A percentile compares a stretch with the other conserved stretches of the same genome.
Conservation (phyloP, 768 basidiomycete genomes). For the Pleurotus platypus region DNA sequence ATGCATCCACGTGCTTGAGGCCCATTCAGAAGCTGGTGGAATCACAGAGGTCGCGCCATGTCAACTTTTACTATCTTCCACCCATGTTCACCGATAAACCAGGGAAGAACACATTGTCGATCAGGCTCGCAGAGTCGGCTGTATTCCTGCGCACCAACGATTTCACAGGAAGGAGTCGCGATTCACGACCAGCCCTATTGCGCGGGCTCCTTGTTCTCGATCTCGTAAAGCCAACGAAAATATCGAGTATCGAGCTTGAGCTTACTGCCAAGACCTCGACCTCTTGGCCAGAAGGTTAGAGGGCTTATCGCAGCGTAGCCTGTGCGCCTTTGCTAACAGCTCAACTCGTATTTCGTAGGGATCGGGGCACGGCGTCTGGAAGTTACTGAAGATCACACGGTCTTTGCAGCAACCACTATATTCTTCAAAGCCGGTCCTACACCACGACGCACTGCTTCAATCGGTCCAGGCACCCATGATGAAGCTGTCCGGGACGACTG, state of each 20-base stretch:
- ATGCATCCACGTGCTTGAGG: too few relatives aligned
- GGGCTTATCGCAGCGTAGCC: not conserved
- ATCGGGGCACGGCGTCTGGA: slow-evolving; percentile 74
- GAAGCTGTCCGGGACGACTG: slow-evolving; percentile 30
- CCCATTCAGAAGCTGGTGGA: too few relatives aligned
- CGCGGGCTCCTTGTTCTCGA: slow-evolving; percentile 59
- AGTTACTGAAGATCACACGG: slow-evolving; percentile 70
- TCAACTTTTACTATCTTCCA: slow-evolving; percentile 1
- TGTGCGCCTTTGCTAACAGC: not conserved
- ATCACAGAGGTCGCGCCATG: too few relatives aligned
- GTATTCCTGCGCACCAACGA: slow-evolving; percentile 59
- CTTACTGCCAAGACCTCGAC: slow-evolving; percentile 69
- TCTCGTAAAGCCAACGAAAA: slow-evolving; percentile 72
- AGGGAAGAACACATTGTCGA: slow-evolving; percentile 43
- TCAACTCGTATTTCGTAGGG: slow-evolving; percentile 26
- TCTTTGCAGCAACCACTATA: slow-evolving; percentile 67
- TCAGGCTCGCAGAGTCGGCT: slow-evolving; percentile 70
- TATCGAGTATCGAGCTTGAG: slow-evolving; percentile 82
- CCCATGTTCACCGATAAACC: slow-evolving; percentile 12
- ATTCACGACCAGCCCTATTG: slow-evolving; percentile 47
- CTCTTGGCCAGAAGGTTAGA: slow-evolving; percentile 84
- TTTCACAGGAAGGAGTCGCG: slow-evolving; percentile 29
- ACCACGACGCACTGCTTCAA: slow-evolving; percentile 34
- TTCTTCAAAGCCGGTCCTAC: slow-evolving; percentile 64
- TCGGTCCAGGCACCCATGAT: slow-evolving; percentile 44